Evolutionary conservation across 441 rosid species (phyloP).

Genomic region (Mallotus repandus): DNA sequence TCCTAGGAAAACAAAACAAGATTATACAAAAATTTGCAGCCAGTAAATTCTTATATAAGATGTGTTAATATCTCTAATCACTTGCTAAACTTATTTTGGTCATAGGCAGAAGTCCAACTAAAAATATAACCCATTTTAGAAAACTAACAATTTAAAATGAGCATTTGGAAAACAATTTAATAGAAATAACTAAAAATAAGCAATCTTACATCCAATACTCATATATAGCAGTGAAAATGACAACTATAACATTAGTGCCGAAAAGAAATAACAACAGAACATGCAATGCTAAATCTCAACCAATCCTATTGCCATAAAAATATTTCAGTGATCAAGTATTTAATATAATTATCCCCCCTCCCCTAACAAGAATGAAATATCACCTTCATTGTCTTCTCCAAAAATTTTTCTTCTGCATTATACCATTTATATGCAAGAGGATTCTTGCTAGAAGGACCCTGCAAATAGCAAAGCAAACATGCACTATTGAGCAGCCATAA

Average conservation of each 20-base stretch:
- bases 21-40: too few species aligned
- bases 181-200: too few species aligned
- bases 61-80: too few species aligned
- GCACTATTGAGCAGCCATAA: background rate
- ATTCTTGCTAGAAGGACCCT: constrained; percentile 82
- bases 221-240: too few species aligned
- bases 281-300: constrained; percentile 93
- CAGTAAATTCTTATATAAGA: too few species aligned
- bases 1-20: too few species aligned
- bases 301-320: constrained; percentile 56
- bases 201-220: too few species aligned
- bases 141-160: too few species aligned
- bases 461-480: constrained; percentile 15
- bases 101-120: too few species aligned
- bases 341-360: background rate
- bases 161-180: too few species aligned
- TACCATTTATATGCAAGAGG: constrained; percentile 90
- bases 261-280: background rate
- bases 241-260: background rate
- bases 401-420: constrained; percentile 78
- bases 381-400: constrained; percentile 98
- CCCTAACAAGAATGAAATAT: constrained; percentile 2
- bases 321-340: constrained; percentile 21
- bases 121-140: too few species aligned
- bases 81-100: too few species aligned